Conservation (phyloP, 768 basidiomycete species). For the Clathrus columnatus region DNA sequence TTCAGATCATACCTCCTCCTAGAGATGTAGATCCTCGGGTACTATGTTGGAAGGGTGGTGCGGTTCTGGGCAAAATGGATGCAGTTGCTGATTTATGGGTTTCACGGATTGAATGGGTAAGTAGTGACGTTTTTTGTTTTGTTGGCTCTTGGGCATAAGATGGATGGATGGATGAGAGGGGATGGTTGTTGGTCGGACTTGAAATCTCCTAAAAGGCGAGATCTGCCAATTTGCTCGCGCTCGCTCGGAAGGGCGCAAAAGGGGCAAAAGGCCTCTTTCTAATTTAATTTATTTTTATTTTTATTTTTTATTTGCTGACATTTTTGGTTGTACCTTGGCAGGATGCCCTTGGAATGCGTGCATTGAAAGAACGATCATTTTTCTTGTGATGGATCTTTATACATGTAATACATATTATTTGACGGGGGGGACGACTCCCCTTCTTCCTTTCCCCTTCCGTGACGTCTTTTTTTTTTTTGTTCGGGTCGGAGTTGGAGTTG, state of each 20-base stretch:
- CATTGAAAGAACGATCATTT: slow-evolving; percentile 75
- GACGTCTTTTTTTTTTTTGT: neutral
- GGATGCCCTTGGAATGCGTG: slow-evolving; percentile 74
- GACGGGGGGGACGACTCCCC: no score
- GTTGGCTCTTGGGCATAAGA: neutral
- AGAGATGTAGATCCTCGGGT: slow-evolving; percentile 87
- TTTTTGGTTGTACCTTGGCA: slow-evolving; percentile 22
- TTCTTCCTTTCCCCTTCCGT: neutral
- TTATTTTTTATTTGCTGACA: neutral
- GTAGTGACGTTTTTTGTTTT: slow-evolving; percentile 16
- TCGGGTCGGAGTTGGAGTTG: no score
- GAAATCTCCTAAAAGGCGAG: no score
- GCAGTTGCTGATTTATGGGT: slow-evolving; percentile 86
- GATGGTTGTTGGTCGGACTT: no score
- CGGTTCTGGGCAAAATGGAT: slow-evolving; percentile 89
- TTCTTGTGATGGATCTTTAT: slow-evolving; percentile 58
- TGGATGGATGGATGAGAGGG: no score
- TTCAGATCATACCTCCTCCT: slow-evolving; percentile 89
- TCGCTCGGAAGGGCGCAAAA: no score
- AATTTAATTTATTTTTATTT: neutral
- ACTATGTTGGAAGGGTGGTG: slow-evolving; percentile 91
- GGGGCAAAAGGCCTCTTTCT: no score
- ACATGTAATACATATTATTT: no score
- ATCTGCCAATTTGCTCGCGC: no score
- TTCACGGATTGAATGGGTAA: slow-evolving; percentile 77